A percentile compares a stretch with the other conserved stretches of the same genome.
phyloP scores from a whole-genome alignment of 768 basidiomycete genomes.

The Tricholoma furcatifolium region DNA sequence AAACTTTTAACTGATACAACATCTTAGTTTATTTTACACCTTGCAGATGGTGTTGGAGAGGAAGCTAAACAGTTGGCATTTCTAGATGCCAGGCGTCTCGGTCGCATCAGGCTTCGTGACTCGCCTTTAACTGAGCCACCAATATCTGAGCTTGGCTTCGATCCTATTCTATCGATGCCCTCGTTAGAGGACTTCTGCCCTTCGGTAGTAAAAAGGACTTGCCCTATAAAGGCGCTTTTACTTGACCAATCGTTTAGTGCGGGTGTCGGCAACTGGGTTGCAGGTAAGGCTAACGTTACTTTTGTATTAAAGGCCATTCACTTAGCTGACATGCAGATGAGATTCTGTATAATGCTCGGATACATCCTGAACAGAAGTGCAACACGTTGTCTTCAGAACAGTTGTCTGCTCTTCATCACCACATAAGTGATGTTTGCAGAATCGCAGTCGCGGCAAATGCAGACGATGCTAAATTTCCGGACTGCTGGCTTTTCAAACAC shows the following conservation, averaged over 20 bases:
- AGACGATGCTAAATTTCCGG: conserved; percentile 65
- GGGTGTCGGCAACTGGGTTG: conserved; percentile 83
- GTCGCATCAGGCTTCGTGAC: conserved; percentile 61
- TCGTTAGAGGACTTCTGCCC: conserved; percentile 47
- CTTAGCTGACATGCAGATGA: conserved; percentile 44
- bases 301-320: neutral
- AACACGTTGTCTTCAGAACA: conserved; percentile 52
- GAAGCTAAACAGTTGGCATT: conserved; percentile 59
- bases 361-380: conserved; percentile 72
- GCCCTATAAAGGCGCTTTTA: conserved; percentile 73
- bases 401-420: conserved; percentile 47
- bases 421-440: conserved; percentile 53
- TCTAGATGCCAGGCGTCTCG: conserved; percentile 69
- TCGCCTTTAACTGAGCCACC: conserved; percentile 64
- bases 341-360: conserved; percentile 68
- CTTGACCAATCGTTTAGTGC: conserved; percentile 80
- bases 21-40: conserved; percentile 60
- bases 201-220: conserved; percentile 50
- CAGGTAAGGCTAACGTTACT: conserved; percentile 40
- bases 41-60: conserved; percentile 38
- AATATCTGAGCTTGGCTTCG: conserved; percentile 72
- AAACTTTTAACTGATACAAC: neutral
- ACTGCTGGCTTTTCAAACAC: conserved; percentile 65
- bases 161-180: conserved; percentile 73
- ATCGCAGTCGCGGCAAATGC: conserved; percentile 69